phyloP scores from a whole-genome alignment of 2,329 filamentous ascomycete genomes.

The Cytospora chrysosperma region DNA sequence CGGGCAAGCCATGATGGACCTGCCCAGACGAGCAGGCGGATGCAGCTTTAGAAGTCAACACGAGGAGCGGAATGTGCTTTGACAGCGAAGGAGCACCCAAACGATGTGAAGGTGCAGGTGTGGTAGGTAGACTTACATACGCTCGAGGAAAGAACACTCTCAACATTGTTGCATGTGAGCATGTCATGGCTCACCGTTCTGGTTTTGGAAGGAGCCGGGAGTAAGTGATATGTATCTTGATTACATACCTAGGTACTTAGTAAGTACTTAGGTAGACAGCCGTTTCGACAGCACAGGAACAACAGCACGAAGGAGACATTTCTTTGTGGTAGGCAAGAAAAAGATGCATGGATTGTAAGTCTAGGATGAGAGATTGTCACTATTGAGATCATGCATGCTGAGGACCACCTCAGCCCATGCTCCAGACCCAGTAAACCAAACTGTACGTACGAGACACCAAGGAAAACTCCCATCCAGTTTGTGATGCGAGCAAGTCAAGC shows the following conservation, averaged over 20 bases:
- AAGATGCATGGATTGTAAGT: conserved; percentile 13
- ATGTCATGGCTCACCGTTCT: not conserved
- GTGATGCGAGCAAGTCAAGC: conserved; percentile 3
- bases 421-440: conserved; percentile 4
- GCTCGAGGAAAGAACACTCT: not conserved
- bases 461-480: conserved; percentile 7
- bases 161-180: not conserved
- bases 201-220: not conserved
- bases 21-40: not conserved
- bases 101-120: not conserved
- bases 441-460: conserved; percentile 3
- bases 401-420: not conserved
- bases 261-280: not conserved
- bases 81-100: not conserved
- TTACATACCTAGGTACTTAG: too few species aligned
- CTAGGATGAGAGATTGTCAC: conserved; percentile 13
- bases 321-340: not conserved
- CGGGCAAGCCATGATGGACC: not conserved
- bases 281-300: not conserved
- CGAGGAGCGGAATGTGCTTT: not conserved
- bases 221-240: not conserved
- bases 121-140: not conserved
- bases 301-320: not conserved
- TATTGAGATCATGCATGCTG: conserved; percentile 9
- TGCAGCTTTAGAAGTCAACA: not conserved